Evolutionary conservation across 2,329 filamentous ascomycete genomes (phyloP).

Genomic region (Ustilaginoidea virens): DNA sequence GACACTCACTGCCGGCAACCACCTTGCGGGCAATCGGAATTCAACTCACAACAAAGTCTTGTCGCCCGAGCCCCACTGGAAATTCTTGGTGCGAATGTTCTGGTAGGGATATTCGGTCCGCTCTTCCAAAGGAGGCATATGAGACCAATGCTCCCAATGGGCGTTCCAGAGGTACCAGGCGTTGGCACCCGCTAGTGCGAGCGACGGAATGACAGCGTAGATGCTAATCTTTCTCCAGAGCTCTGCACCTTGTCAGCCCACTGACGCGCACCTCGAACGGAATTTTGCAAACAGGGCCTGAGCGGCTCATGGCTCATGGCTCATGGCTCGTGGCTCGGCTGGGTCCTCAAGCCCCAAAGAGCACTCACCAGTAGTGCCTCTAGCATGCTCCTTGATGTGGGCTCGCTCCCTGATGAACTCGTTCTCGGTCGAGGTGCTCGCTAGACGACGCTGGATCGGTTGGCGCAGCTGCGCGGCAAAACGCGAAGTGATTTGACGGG

Average conservation of each 20-base stretch:
- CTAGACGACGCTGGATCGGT: constrained; percentile 54
- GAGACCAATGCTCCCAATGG: constrained; percentile 92
- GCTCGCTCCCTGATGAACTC: constrained; percentile 85
- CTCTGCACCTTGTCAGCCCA: constrained; percentile 33
- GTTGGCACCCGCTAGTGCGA: constrained; percentile 61
- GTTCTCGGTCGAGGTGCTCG: constrained; percentile 65
- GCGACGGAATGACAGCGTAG: constrained; percentile 61
- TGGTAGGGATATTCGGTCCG: constrained; percentile 88
- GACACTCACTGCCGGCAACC: no score
- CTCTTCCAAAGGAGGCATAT: constrained; percentile 79
- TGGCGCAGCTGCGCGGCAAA: constrained; percentile 42
- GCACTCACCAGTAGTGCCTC: constrained; percentile 61
- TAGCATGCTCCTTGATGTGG: constrained; percentile 83
- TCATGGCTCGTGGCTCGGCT: no score
- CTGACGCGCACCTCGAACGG: no score
- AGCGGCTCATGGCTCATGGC: no score
- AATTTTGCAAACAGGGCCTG: no score
- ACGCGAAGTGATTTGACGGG: constrained; percentile 50
- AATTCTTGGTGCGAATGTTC: constrained; percentile 97
- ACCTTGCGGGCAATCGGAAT: no score
- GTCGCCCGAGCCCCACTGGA: constrained; percentile 85
- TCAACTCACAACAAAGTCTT: constrained; percentile 42
- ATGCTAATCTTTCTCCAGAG: constrained; percentile 93
- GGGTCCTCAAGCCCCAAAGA: no score
- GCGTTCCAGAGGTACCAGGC: constrained; percentile 85